phyloP scores from a whole-genome alignment of 129 eudicot genomes.

The Escallonia herrerae region DNA sequence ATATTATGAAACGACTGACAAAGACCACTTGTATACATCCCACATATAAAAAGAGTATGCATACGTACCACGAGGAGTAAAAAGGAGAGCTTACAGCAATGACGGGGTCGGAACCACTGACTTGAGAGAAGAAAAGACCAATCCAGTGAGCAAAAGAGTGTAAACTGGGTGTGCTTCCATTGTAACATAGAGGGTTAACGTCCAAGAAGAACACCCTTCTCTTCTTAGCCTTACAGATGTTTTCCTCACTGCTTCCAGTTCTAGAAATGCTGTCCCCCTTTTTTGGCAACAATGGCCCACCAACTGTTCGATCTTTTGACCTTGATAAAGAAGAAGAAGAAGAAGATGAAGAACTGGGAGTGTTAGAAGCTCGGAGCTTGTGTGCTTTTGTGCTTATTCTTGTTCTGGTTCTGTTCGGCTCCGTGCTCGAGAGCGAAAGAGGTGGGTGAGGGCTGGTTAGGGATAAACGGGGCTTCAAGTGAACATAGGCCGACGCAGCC shows the following conservation, averaged over 20 bases:
- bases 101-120: constrained; percentile 72
- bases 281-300: constrained; percentile 17
- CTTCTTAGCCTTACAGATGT: constrained; percentile 6
- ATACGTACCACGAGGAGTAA: neutral
- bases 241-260: neutral
- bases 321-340: constrained; percentile 6
- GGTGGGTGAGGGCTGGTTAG: neutral
- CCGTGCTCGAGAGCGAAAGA: neutral
- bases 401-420: neutral
- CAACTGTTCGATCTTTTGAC: constrained; percentile 37
- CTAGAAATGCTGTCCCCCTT: neutral
- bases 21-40: no score
- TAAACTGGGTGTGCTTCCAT: constrained; percentile 61
- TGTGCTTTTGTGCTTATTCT: no score
- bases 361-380: constrained; percentile 19
- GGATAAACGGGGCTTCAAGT: no score
- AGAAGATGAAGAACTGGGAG: neutral
- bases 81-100: constrained; percentile 51
- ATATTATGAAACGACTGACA: no score
- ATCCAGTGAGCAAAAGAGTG: constrained; percentile 81
- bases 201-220: constrained; percentile 76
- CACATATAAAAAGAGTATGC: no score
- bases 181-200: constrained; percentile 78
- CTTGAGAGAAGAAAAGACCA: constrained; percentile 80
- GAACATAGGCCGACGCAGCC: no score